Evolutionary conservation across 1,139 yeast genomes (phyloP), one percentile per base, ranked within the genome.

Genomic region (Wickerhamomyces sp.): DNA sequence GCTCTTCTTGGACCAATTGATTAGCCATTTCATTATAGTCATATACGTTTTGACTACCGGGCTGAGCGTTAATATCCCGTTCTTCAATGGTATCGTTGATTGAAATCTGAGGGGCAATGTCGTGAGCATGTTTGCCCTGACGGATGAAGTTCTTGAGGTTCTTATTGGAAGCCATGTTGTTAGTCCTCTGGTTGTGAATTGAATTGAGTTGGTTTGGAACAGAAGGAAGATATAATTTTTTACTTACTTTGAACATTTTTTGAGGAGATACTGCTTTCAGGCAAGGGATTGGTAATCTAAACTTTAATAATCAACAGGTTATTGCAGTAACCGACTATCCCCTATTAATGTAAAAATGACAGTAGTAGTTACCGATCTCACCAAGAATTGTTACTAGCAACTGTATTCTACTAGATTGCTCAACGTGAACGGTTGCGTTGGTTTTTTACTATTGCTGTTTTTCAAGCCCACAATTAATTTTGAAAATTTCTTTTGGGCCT

Each of bases 91-190:
- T 9, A n/a, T 9, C n/a, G 5, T 33, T n/a, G 18, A 33, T 4
- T 10, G 35, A 10, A 29, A 29, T 29, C 13, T 29, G 11, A 29
- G 31, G 31, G 13, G 23, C 36, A 15, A 40, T 31, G 6, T 44
- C 52, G 38, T 52, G 65, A 51, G 94, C 94, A 61, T 85, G 88
- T 57, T 79, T 84, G 33, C 95, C 95, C 57, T 86, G 94, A 57
- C 95, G 81, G 49, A 87, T 86, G 61, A 86, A 84, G 56, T 89
- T 88, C 64, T 82, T 83, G 50, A 86, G 69, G 61, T 85, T 85
- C 73, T 76, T 60, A 7, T 49, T 49, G 27, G 45, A 18, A 8
- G 45, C 37, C 49, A 49, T n/a, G 37, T 51, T 47, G 47, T 43
- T 43, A 39, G 46, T 42, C 23, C 5, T 18, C 23, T 18, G 23